phyloP scores from a whole-genome alignment of 2,329 filamentous ascomycete species.

The Cladophialophora psammophila region DNA sequence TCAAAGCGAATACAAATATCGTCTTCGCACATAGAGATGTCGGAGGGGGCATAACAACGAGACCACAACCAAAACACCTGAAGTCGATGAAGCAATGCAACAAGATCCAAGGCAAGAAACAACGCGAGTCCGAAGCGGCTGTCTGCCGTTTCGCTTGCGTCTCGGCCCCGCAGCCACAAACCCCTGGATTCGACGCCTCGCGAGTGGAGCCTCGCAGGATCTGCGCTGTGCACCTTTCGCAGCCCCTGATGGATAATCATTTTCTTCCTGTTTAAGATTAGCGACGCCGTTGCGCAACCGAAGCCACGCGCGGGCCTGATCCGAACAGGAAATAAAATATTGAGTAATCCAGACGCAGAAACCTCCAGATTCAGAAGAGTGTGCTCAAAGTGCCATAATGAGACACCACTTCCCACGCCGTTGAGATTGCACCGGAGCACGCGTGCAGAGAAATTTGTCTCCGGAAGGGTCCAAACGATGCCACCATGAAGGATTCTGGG shows the following conservation, averaged over 20 bases:
- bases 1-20: conserved; percentile 7
- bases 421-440: conserved; percentile 4
- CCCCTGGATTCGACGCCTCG: conserved; percentile 19
- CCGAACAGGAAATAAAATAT: conserved; percentile 22
- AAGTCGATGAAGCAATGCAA: not conserved
- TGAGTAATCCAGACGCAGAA: conserved; percentile 10
- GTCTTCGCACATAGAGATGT: conserved; percentile 3
- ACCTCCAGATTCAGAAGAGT: not conserved
- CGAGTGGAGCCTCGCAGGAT: not conserved
- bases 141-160: conserved; percentile 11
- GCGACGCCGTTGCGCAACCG: not conserved
- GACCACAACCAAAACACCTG: not conserved
- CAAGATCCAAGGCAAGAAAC: not conserved
- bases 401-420: not conserved
- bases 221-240: not conserved
- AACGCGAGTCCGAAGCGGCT: conserved; percentile 1
- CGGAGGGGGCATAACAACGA: conserved; percentile 2
- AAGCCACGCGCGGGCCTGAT: conserved; percentile 18
- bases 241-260: conserved; percentile 21
- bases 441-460: not conserved
- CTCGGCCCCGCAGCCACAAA: not conserved
- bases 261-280: conserved; percentile 15
- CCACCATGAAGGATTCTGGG: not conserved
- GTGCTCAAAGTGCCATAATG: not conserved
- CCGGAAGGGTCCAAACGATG: conserved; percentile 35